A percentile compares a stretch with the other conserved stretches of the same genome.
phyloP scores from a whole-genome alignment of 495 filamentous ascomycete species.

The Aspergillus haitiensis region DNA sequence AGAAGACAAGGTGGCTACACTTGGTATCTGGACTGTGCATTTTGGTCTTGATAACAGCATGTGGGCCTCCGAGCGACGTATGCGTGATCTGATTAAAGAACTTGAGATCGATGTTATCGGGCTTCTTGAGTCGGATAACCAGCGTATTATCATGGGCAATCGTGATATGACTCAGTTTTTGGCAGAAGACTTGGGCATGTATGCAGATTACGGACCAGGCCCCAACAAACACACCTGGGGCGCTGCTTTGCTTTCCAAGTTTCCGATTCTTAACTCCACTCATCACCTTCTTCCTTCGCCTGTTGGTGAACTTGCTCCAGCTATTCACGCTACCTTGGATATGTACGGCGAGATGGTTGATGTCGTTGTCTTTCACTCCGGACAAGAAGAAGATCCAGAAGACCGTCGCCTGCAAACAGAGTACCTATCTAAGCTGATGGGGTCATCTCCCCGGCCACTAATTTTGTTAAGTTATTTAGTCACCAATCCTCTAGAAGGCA shows the following conservation, averaged over 20 bases:
- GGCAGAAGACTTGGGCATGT: conserved; percentile 96
- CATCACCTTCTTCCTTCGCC: conserved; percentile 94
- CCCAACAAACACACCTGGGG: conserved; percentile 99
- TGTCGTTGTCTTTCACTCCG: conserved; percentile 97
- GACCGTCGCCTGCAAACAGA: conserved; percentile 86
- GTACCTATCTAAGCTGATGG: conserved; percentile 89
- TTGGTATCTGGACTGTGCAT: conserved; percentile 99
- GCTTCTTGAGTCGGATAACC: conserved; percentile 87
- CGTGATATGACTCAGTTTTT: conserved; percentile 94
- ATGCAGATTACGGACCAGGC: conserved; percentile 94
- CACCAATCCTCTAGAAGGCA: conserved; percentile 84
- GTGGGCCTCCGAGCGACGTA: conserved; percentile 94
- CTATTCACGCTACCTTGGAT: conserved; percentile 93
- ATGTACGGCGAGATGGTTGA: conserved; percentile 88
- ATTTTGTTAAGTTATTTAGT: conserved; percentile 92
- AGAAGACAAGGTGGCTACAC: conserved; percentile 80
- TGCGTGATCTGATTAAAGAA: conserved; percentile 89
- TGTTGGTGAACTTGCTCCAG: conserved; percentile 91
- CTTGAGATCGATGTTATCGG: conserved; percentile 94
- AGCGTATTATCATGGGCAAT: conserved; percentile 99
- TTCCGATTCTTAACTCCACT: conserved; percentile 95
- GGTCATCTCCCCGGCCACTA: conserved; percentile 71
- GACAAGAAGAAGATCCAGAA: conserved; percentile 95
- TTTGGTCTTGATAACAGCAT: conserved; percentile 98
- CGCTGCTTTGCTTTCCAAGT: conserved; percentile 87